phyloP scores from a whole-genome alignment of 495 filamentous ascomycete species.

The Cercophora samala region DNA sequence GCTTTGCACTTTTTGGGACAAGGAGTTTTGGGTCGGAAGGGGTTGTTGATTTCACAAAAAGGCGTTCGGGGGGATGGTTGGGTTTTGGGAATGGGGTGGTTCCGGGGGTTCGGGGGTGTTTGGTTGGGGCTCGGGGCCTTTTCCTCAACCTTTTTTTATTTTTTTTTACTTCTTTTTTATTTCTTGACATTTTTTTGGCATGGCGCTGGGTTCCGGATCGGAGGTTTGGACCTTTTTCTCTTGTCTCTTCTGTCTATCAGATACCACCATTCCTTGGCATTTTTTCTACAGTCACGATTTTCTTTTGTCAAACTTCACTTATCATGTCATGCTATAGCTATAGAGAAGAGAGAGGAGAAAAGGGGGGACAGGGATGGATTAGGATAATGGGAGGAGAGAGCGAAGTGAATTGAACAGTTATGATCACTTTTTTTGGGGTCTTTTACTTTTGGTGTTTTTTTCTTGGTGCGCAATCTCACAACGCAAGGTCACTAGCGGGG shows the following conservation, averaged over 20 bases:
- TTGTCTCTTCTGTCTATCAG: conserved; percentile 1
- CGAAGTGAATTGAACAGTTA: background rate
- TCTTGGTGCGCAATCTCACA: too few relatives aligned
- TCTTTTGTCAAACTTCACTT: background rate
- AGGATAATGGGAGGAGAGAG: background rate
- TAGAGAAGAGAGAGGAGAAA: conserved; percentile 5
- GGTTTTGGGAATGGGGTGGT: background rate
- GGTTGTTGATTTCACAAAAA: conserved; percentile 1
- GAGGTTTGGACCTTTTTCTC: conserved; percentile 4
- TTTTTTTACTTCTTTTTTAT: conserved; percentile 6
- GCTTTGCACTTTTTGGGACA: conserved; percentile 8
- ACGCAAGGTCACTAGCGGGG: too few relatives aligned
- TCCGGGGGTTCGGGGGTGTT: background rate
- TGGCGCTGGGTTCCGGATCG: background rate
- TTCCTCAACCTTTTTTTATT: conserved; percentile 13
- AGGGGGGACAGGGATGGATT: background rate
- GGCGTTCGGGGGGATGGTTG: background rate
- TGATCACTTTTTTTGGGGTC: background rate
- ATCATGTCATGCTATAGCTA: background rate
- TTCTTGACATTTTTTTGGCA: conserved; percentile 13
- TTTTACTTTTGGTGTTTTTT: too few relatives aligned
- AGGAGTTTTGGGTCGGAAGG: background rate
- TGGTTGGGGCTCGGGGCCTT: background rate
- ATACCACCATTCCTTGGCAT: background rate
- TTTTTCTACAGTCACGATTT: background rate